These are phyloP conservation scores for Mallotus repandus DNA, from an alignment of 441 rosid species.

Conservation along the genomic window DNA sequence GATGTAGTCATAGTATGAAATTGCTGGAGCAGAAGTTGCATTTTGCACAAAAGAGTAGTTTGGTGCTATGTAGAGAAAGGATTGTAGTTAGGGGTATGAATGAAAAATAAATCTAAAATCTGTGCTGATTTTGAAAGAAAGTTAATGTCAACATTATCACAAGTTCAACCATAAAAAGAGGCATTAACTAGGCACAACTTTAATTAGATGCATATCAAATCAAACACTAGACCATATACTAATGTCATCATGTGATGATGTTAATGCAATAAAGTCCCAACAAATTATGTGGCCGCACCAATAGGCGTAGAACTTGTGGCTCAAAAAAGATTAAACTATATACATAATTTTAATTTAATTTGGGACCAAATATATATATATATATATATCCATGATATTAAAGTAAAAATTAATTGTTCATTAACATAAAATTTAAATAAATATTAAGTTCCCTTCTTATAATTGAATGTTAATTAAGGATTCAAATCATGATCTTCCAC, in stretches of 20 bases:
- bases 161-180: not conserved
- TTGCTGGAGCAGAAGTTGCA: constrained; percentile 43
- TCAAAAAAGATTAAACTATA: no score
- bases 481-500: no score
- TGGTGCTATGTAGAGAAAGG: constrained; percentile 21
- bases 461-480: no score
- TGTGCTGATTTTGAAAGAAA: not conserved
- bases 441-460: no score
- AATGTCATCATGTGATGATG: not conserved
- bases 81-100: not conserved
- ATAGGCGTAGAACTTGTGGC: not conserved
- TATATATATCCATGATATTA: no score
- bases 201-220: not conserved
- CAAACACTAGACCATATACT: not conserved
- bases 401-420: no score
- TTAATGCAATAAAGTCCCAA: not conserved
- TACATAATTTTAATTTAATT: no score
- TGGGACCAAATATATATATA: no score
- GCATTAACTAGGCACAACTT: not conserved
- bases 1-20: constrained; percentile 68
- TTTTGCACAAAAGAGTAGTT: constrained; percentile 42
- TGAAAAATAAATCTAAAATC: not conserved
- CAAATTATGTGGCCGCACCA: not conserved
- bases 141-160: not conserved
- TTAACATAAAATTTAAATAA: no score